A percentile compares a stretch with the other conserved stretches of the same genome.
Conservation (phyloP, 768 basidiomycete genomes). For the Phanerochaete sordida region DNA sequence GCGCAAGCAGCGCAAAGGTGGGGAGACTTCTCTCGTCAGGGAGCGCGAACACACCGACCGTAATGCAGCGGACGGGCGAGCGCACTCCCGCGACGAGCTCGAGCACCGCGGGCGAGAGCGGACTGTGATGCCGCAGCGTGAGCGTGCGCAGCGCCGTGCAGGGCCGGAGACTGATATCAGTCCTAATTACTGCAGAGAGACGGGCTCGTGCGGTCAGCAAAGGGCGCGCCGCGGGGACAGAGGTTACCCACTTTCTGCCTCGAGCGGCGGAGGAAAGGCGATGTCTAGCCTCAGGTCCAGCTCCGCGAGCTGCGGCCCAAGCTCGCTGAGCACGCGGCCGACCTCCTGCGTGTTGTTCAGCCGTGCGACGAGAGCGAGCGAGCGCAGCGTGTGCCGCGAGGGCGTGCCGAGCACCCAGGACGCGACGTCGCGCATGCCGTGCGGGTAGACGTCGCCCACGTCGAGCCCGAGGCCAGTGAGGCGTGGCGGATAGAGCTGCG, state of each 20-base stretch:
- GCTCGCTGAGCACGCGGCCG: neutral
- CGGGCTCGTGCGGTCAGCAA: neutral
- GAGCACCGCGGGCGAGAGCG: neutral
- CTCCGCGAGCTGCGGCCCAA: neutral
- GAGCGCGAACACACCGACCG: neutral
- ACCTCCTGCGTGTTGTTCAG: neutral
- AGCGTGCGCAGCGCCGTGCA: conserved; percentile 2
- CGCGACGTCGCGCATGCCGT: neutral
- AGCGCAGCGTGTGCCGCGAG: neutral
- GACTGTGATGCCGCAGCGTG: neutral
- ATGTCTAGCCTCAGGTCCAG: neutral
- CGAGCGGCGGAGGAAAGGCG: neutral
- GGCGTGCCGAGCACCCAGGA: neutral
- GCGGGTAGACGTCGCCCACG: conserved; percentile 2
- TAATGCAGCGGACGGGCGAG: neutral
- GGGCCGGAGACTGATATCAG: neutral
- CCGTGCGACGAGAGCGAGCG: neutral
- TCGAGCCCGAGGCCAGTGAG: neutral
- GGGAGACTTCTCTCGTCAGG: neutral
- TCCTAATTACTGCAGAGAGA: neutral
- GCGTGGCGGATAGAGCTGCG: neutral
- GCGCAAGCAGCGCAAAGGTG: neutral
- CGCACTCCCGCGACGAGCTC: neutral
- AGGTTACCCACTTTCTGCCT: conserved; percentile 2
- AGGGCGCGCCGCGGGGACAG: too few species aligned